Evolutionary conservation across 2,329 filamentous ascomycete species (phyloP).

Genomic region (Colletotrichum brevisporum): DNA sequence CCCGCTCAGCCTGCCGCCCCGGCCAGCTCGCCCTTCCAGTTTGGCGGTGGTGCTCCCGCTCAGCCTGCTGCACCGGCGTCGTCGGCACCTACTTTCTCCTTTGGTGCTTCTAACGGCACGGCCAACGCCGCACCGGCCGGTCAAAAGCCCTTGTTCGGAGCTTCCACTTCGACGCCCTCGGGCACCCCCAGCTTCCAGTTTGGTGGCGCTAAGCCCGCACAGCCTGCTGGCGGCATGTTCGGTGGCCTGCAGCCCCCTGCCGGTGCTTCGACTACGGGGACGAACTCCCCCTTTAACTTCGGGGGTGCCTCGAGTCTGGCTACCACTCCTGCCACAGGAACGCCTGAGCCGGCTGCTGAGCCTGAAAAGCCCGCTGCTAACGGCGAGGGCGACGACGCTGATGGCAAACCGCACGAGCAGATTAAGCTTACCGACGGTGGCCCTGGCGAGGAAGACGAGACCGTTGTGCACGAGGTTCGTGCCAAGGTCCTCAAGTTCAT

Average conservation of each 20-base stretch:
- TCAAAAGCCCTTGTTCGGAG: constrained; percentile 31
- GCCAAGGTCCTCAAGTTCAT: constrained; percentile 78
- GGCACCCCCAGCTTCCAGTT: constrained; percentile 35
- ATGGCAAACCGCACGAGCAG: constrained; percentile 75
- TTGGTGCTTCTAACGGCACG: constrained; percentile 36
- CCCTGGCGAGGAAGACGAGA: constrained; percentile 80
- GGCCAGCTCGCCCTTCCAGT: constrained; percentile 41
- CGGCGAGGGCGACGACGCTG: constrained; percentile 59
- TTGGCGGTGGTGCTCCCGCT: constrained; percentile 25
- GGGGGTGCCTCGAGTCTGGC: constrained; percentile 73
- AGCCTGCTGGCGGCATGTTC: constrained; percentile 49
- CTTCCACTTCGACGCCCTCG: constrained; percentile 30
- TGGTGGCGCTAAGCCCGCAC: constrained; percentile 41
- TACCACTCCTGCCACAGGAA: constrained; percentile 71
- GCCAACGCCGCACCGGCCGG: constrained; percentile 28
- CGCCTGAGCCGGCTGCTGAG: constrained; percentile 68
- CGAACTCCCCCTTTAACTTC: constrained; percentile 69
- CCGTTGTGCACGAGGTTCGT: constrained; percentile 77
- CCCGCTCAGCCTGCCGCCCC: constrained; percentile 22
- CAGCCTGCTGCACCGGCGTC: constrained; percentile 34
- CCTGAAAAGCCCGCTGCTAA: constrained; percentile 46
- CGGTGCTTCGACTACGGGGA: constrained; percentile 61
- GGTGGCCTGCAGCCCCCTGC: constrained; percentile 57
- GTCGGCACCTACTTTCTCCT: constrained; percentile 43
- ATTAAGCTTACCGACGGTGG: constrained; percentile 77